A percentile compares a stretch with the other conserved stretches of the same genome.
Conservation (phyloP, 2,329 filamentous ascomycete genomes). For the Apiospora saccharicola region DNA sequence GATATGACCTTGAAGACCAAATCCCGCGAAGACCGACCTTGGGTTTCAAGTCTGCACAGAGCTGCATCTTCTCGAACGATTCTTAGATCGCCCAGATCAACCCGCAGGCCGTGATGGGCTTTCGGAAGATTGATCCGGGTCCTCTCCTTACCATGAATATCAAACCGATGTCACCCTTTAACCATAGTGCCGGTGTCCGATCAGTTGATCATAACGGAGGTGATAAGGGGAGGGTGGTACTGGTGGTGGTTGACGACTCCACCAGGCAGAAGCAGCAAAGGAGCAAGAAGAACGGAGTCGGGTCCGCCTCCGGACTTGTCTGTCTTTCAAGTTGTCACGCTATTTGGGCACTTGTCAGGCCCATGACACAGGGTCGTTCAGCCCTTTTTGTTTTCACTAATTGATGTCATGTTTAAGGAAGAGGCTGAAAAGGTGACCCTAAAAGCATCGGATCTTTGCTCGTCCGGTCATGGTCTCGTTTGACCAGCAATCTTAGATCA, state of each 20-base stretch:
- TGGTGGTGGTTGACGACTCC: background rate
- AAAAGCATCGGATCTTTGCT: conserved; percentile 9
- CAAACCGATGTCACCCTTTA: background rate
- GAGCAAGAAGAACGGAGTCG: background rate
- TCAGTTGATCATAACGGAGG: background rate
- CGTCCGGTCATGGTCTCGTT: conserved; percentile 12
- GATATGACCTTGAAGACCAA: background rate
- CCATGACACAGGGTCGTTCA: too few species aligned
- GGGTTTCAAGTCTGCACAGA: conserved; percentile 6
- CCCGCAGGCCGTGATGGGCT: background rate
- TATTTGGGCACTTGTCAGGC: too few species aligned
- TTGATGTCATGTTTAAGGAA: background rate
- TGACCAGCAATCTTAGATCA: conserved; percentile 6
- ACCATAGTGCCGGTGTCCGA: background rate
- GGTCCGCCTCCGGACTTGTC: background rate
- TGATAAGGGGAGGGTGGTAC: background rate
- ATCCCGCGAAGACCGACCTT: background rate
- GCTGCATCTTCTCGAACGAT: conserved; percentile 4
- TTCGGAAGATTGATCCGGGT: background rate
- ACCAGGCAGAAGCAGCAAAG: background rate
- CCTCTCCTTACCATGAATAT: background rate
- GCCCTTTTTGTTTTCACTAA: background rate
- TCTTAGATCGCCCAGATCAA: background rate
- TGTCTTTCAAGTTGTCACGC: too few species aligned
- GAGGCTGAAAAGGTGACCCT: background rate